Evolutionary conservation across 2,329 filamentous ascomycete genomes (phyloP), one percentile per base, ranked within the genome.

Genomic region (Fusarium clavum): DNA sequence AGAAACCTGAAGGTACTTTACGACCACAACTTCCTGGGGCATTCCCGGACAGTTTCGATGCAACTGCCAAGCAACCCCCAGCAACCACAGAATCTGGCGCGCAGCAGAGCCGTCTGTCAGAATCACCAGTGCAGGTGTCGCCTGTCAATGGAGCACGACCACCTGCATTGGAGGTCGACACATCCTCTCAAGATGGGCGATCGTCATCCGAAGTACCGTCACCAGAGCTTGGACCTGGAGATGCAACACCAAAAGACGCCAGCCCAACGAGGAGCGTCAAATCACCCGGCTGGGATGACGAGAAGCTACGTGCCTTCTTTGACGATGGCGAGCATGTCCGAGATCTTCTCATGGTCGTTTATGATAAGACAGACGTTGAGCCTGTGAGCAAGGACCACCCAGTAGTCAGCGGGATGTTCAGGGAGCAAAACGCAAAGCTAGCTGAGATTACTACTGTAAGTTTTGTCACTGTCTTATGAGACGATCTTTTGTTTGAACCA

Each of bases 261-360:
- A 74, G 70, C 80, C 84, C 73, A 75, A 80, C 66, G 76, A 83
- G 71, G 41, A 75, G 64, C 52, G 68, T 64, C 47, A 79, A 77
- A 53, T 76, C 79, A 18, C 83, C 84, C 27, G 88, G 90, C 0
- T 99, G 96, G 96, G 95, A 94, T 67, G 95, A 98, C 79, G 86
- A 90, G 59, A 93, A 90, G 73, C 87, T 99, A 29, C 90, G 94
- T 64, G 91, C 92, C 16, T 99, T 98, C 81, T 92, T 98, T 75
- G 95, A 98, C 72, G 94, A 96, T 72, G 90, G 93, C 65, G 90
- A 91, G 34, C 94, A 97, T 69, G 94, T 99, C 72, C 89, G 93
- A 53, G 95, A 99, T 78, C 87, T 98, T 77, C 86, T 98, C 54
- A 87, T 94, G 40, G 92, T 99, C 65, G 94, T 99, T 29, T 94